Percentiles rank a stretch among this genome's conserved stretches.
Conservation (phyloP, 441 rosid species). For the Gossypium lobatum region DNA sequence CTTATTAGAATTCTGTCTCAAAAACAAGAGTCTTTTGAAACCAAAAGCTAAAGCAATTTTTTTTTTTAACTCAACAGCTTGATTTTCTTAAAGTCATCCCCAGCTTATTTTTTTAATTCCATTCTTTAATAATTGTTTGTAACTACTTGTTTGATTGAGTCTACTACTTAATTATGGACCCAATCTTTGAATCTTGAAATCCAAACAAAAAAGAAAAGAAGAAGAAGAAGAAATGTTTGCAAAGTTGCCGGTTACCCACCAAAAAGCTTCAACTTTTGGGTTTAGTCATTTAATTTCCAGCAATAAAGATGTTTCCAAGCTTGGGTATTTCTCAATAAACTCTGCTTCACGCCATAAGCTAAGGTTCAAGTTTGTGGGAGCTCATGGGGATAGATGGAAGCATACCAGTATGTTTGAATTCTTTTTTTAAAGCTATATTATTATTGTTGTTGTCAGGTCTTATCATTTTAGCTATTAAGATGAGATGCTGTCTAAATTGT, state of each 20-base stretch:
- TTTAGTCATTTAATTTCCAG: conserved; percentile 21
- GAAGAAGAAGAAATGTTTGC: conserved; percentile 26
- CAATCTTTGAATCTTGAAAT: conserved; percentile 10
- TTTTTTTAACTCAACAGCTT: background rate
- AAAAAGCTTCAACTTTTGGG: conserved; percentile 17
- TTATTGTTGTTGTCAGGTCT: background rate
- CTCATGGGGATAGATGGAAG: conserved; percentile 64
- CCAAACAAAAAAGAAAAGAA: background rate
- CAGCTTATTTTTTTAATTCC: background rate
- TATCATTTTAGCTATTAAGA: background rate
- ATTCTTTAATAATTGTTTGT: background rate
- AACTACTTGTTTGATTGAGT: background rate
- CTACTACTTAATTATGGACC: background rate
- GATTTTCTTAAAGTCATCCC: background rate
- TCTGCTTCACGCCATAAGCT: conserved; percentile 29
- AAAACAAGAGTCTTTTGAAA: background rate
- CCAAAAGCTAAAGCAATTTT: background rate
- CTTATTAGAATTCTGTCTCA: background rate
- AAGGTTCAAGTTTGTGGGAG: conserved; percentile 49
- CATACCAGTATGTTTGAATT: conserved; percentile 43
- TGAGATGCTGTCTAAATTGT: background rate
- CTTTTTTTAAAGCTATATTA: background rate
- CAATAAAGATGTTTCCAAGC: conserved; percentile 21
- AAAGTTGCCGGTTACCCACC: conserved; percentile 19
- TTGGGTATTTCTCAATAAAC: conserved; percentile 24